A percentile compares a stretch with the other conserved stretches of the same genome.
phyloP scores from a whole-genome alignment of 148 eudicot genomes.

The Chenopodium suecicum region DNA sequence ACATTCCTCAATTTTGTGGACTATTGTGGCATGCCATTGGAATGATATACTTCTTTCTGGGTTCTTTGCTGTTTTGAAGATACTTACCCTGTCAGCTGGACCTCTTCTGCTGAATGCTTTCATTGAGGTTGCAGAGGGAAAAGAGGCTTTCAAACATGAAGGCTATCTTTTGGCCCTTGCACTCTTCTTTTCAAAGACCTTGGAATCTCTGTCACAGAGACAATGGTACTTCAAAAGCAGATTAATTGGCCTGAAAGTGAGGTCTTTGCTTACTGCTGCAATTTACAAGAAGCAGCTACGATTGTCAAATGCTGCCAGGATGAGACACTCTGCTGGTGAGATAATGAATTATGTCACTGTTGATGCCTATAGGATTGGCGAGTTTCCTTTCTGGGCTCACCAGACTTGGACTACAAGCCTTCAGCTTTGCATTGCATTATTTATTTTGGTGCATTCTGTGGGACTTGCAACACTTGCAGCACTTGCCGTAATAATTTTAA shows the following conservation, averaged over 20 bases:
- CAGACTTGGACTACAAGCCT: constrained; percentile 69
- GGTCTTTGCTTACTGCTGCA: constrained; percentile 61
- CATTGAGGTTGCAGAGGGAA: constrained; percentile 79
- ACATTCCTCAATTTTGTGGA: constrained; percentile 56
- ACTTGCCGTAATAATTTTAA: constrained; percentile 42
- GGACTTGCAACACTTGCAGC: constrained; percentile 63
- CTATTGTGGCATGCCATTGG: constrained; percentile 61
- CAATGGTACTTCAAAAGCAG: constrained; percentile 70
- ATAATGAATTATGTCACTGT: constrained; percentile 71
- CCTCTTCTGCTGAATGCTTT: constrained; percentile 79
- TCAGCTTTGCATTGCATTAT: constrained; percentile 58
- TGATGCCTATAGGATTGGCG: constrained; percentile 76
- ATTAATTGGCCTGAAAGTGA: constrained; percentile 59
- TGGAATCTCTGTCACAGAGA: constrained; percentile 68
- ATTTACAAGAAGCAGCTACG: constrained; percentile 65
- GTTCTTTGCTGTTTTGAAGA: constrained; percentile 64
- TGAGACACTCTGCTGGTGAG: constrained; percentile 62
- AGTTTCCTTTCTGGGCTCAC: constrained; percentile 78
- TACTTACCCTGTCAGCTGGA: constrained; percentile 65
- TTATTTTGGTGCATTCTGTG: constrained; percentile 46
- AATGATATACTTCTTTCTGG: constrained; percentile 69
- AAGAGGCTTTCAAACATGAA: constrained; percentile 52
- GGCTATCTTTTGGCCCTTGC: constrained; percentile 51
- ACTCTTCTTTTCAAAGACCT: constrained; percentile 55
- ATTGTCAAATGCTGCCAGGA: constrained; percentile 59